Evolutionary conservation across 176 grass and related monocot species (phyloP).

Genomic region (Dendrocalamus sinicus): DNA sequence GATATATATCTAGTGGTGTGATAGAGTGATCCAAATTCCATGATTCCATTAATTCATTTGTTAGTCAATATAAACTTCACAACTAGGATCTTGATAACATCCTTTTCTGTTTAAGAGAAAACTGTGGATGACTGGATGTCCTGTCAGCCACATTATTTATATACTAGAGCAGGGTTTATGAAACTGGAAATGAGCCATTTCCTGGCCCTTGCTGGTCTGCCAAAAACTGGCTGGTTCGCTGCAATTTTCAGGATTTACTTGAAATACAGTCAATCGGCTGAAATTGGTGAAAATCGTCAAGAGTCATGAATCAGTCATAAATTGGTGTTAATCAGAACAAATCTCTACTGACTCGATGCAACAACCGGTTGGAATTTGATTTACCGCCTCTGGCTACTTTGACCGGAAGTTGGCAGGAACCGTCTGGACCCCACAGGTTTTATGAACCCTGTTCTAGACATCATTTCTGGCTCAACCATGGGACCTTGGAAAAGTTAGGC

Average conservation of each 20-base stretch:
- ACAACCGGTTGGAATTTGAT: neutral
- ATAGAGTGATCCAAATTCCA: neutral
- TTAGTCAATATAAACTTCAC: neutral
- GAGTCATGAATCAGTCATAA: neutral
- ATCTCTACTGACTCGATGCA: neutral
- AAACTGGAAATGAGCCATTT: neutral
- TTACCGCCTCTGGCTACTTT: neutral
- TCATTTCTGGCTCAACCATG: neutral
- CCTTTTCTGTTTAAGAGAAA: neutral
- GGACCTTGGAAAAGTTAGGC: slow-evolving; percentile 3
- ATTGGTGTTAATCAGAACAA: neutral
- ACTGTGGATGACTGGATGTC: too few relatives aligned
- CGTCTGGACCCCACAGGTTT: neutral
- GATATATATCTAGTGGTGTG: neutral
- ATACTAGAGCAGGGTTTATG: neutral
- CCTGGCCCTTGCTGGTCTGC: neutral
- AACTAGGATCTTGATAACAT: neutral
- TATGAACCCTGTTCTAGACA: neutral
- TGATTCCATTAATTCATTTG: neutral
- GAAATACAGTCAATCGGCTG: too few relatives aligned
- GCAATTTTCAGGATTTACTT: too few relatives aligned
- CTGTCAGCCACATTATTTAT: neutral
- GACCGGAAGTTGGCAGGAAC: neutral
- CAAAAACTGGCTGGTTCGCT: too few relatives aligned
- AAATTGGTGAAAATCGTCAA: too few relatives aligned